Base-by-base conservation (phyloP, 768 basidiomycete species). In the Phlebiopsis flavidoalba region DNA sequence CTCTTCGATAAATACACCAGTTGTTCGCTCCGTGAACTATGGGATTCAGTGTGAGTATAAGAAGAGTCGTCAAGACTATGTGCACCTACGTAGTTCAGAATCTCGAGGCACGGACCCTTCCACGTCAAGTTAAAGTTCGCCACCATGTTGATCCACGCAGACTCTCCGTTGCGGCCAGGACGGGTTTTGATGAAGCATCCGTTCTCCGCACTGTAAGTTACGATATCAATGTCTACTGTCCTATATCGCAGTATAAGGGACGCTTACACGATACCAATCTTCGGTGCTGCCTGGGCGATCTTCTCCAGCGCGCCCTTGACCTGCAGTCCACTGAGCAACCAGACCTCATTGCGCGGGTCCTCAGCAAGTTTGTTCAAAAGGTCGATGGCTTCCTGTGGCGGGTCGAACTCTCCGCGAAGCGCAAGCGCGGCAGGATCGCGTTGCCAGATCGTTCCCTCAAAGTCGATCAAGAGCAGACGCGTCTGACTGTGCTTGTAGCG, bases 21-120 rank as follows among this genome's bases (percentile, higher is more conserved):
- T 91, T 0, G 93, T 95, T 22, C 93, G 87, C 72, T 95, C 93
- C 5, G 89, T 85, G 75, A 93, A 94, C 92, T 94, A 65, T 31
- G 0, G n/a, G 0, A 59, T 22, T 21, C 11, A 2, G 47, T 3
- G 6, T 2, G 6, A 46, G 35, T 48, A 21, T 22, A 19, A 19
- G 8, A 12, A 43, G 19, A 22, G 14, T 22, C 22, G 33, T 12
- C 11, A n/a, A 2, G 56, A 50, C 63, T 15, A 37, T n/a, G 24
- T 17, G 31, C 5, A 81, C 89, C 53, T 62, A 93, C 92, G 68
- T 94, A 95, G 67, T 86, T 80, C 70, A 95, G 72, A 55, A 94
- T 93, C 74, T 94, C 93, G 57, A 91, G 70, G 71, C 91, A 94
- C 0, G 88, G 76, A 5, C 73, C 77, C 75, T 92, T 94, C 93